Evolutionary conservation across 192 early-diverging fungal genomes (phyloP), one percentile per base, ranked within the genome.

Genomic region (Coemansia pectinata): DNA sequence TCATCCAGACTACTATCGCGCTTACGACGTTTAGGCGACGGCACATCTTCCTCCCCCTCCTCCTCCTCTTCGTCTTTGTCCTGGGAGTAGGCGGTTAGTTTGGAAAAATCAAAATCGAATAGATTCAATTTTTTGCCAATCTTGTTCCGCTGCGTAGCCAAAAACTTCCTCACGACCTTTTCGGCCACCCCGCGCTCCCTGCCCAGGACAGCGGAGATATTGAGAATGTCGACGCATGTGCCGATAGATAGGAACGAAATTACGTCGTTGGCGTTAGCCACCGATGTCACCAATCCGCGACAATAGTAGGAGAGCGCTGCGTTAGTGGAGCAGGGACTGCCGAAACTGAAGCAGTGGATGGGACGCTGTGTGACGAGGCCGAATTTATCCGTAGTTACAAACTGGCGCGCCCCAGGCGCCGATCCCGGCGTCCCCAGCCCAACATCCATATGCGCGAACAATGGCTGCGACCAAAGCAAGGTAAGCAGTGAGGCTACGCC

Each of bases 301-400:
- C 88, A 91, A 63, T 90, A 84, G 42, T 83, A 77, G n/a, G 90
- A 89, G 17, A 96, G 83, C 17, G 87, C 81, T 1, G 88, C 68
- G 29, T 90, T 87, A 62, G 91, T 89, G 25, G 90, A 88, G 63
- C 90, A 90, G 0, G 95, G 94, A n/a, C 89, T 85, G 21, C 93
- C 95, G 69, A 89, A 97, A 23, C 91, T 88, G 62, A 91, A 95
- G 65, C 93, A 93, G 65, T 93, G 93, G 65, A 97, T 89, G 21
- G 89, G 87, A 15, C 94, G 87, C 41, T 85, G 87, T 0, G 83
- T 62, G 1, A 94, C 93, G 57, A 93, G 71, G 15, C 89, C 90
- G 2, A 90, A 90, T 15, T 70, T 71, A 23, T 78, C 77, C 1
- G 88, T 84, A 8, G 90, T 92, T 0, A 87, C 91, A 73, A 92